These are phyloP conservation scores for Yarrowia sp. DNA, from an alignment of 805 yeast species.

Conservation along the genomic window DNA sequence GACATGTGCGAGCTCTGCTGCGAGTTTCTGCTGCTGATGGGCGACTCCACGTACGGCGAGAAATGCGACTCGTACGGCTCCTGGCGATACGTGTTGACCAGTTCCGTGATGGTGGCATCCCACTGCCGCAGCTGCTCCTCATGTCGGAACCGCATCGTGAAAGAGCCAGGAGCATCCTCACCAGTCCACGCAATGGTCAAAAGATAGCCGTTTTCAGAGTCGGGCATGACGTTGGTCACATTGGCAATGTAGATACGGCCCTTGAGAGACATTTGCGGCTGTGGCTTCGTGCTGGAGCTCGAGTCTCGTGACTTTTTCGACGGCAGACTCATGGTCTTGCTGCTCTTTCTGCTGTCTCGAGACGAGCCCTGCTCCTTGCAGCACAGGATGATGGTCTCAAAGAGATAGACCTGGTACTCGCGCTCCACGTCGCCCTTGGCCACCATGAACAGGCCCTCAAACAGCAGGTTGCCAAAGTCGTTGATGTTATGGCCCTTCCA, in stretches of 20 bases:
- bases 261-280: conserved; percentile 53
- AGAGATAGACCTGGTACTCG: conserved; percentile 85
- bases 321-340: conserved; percentile 46
- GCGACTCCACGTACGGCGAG: conserved; percentile 16
- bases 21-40: conserved; percentile 18
- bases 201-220: conserved; percentile 36
- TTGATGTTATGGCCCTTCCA: conserved; percentile 87
- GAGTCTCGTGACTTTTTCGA: conserved; percentile 47
- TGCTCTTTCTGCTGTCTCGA: conserved; percentile 40
- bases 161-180: conserved; percentile 42
- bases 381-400: conserved; percentile 65
- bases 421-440: conserved; percentile 59
- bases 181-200: conserved; percentile 34
- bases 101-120: conserved; percentile 46
- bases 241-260: conserved; percentile 81
- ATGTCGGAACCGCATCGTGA: conserved; percentile 73
- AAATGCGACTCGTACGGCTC: conserved; percentile 4
- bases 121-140: conserved; percentile 84
- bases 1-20: conserved; percentile 27
- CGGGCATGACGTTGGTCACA: conserved; percentile 46
- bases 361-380: conserved; percentile 57
- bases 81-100: conserved; percentile 22
- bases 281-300: conserved; percentile 28
- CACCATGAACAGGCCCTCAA: conserved; percentile 60
- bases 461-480: conserved; percentile 81